phyloP scores from a whole-genome alignment of 2,329 filamentous ascomycete species.

The Ophiognomonia clavigignenti-juglandacearum region DNA sequence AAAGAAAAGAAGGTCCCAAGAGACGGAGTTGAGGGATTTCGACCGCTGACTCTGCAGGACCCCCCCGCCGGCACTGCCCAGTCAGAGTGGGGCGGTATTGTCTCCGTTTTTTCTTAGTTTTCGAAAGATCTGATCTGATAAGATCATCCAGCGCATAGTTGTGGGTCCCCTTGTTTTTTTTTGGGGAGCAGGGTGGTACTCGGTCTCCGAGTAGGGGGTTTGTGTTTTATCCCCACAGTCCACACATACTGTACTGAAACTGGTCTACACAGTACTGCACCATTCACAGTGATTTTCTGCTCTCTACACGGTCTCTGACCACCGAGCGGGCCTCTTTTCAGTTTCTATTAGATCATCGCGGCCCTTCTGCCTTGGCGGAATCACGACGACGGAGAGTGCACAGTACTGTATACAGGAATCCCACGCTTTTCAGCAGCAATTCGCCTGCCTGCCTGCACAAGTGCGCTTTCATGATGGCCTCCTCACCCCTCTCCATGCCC shows the following conservation, averaged over 20 bases:
- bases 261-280: neutral
- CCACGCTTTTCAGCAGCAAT: neutral
- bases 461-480: no score
- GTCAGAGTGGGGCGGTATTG: constrained; percentile 4
- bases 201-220: neutral
- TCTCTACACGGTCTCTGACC: no score
- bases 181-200: no score
- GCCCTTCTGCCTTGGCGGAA: no score
- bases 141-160: constrained; percentile 34
- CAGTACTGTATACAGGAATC: neutral
- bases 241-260: neutral
- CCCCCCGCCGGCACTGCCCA: no score
- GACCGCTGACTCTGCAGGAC: no score
- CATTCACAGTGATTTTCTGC: neutral
- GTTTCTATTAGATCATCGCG: neutral
- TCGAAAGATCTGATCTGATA: constrained; percentile 51
- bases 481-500: no score
- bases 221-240: constrained; percentile 1
- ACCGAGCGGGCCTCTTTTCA: neutral
- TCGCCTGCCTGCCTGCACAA: no score
- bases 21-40: constrained; percentile 12
- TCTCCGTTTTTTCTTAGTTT: constrained; percentile 33
- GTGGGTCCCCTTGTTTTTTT: constrained; percentile 1
- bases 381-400: no score
- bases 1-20: no score